Conservation (phyloP, 805 yeast genomes). For the Pichia phayaonensis region DNA sequence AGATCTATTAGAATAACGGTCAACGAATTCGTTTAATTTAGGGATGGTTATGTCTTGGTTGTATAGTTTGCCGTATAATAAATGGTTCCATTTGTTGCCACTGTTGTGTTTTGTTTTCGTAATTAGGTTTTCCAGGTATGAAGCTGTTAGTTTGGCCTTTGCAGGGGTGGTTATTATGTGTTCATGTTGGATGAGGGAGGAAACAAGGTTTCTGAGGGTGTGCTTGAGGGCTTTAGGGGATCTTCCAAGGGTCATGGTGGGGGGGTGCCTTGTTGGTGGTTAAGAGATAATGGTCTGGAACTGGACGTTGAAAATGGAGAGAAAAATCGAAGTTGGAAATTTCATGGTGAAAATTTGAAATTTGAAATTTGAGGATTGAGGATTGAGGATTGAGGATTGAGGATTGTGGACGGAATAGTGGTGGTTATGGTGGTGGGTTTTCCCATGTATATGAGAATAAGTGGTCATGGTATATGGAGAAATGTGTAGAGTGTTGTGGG, state of each 20-base stretch:
- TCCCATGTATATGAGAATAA: no score
- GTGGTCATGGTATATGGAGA: no score
- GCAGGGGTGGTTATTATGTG: slow-evolving; percentile 66
- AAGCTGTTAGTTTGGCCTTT: slow-evolving; percentile 64
- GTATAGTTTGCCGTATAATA: slow-evolving; percentile 34
- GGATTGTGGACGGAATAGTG: no score
- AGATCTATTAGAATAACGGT: slow-evolving; percentile 52
- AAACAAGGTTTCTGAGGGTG: slow-evolving; percentile 55
- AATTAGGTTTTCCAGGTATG: slow-evolving; percentile 55
- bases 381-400: no score
- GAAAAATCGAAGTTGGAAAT: no score
- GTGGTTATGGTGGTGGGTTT: no score
- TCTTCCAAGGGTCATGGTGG: slow-evolving; percentile 33
- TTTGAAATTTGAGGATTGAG: no score
- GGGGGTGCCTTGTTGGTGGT: no score
- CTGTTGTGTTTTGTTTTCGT: slow-evolving; percentile 42
- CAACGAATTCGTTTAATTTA: slow-evolving; percentile 61
- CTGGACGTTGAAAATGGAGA: no score
- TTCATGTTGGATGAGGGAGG: slow-evolving; percentile 63
- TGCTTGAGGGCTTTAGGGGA: slow-evolving; percentile 46
- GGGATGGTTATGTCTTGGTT: slow-evolving; percentile 45
- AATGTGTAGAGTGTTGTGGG: no score
- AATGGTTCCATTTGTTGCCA: slow-evolving; percentile 20
- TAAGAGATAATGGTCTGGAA: no score
- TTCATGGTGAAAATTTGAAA: no score